A percentile compares a stretch with the other conserved stretches of the same genome.
Conservation (phyloP, 306 rosid genomes). For the Fragaria nilgerrensis region DNA sequence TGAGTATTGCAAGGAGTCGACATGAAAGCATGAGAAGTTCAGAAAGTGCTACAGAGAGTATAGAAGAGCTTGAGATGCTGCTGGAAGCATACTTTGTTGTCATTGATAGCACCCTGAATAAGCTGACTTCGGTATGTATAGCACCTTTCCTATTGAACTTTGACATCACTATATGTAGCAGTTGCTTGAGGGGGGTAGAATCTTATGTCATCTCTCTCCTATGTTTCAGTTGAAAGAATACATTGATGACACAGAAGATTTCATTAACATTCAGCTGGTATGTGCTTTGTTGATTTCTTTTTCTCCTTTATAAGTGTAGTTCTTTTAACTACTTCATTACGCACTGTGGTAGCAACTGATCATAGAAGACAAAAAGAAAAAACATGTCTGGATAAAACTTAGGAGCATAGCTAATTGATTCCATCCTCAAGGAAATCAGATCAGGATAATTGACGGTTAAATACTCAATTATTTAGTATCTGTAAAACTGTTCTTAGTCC, state of each 20-base stretch:
- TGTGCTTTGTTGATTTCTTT: neutral
- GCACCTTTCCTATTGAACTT: conserved; percentile 12
- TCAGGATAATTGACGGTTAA: neutral
- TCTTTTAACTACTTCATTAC: neutral
- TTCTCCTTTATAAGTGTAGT: neutral
- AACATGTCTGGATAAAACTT: neutral
- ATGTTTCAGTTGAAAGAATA: conserved; percentile 89
- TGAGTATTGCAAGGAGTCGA: conserved; percentile 95
- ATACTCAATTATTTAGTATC: neutral
- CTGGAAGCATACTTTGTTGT: conserved; percentile 98
- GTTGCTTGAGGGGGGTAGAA: neutral
- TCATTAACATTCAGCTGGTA: conserved; percentile 98
- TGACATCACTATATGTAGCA: neutral
- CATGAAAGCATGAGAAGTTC: conserved; percentile 87
- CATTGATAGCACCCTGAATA: conserved; percentile 92
- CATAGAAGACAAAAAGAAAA: neutral
- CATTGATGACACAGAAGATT: conserved; percentile 97
- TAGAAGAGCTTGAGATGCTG: conserved; percentile 99
- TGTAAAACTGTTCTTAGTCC: neutral
- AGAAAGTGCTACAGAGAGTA: conserved; percentile 75
- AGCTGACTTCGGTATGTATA: conserved; percentile 79
- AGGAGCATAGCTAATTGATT: neutral
- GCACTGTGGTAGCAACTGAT: neutral
- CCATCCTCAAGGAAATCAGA: neutral
- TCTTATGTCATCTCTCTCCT: conserved; percentile 20